Evolutionary conservation across 2,329 filamentous ascomycete genomes (phyloP).

Genomic region (Furcasterigmium sp.): DNA sequence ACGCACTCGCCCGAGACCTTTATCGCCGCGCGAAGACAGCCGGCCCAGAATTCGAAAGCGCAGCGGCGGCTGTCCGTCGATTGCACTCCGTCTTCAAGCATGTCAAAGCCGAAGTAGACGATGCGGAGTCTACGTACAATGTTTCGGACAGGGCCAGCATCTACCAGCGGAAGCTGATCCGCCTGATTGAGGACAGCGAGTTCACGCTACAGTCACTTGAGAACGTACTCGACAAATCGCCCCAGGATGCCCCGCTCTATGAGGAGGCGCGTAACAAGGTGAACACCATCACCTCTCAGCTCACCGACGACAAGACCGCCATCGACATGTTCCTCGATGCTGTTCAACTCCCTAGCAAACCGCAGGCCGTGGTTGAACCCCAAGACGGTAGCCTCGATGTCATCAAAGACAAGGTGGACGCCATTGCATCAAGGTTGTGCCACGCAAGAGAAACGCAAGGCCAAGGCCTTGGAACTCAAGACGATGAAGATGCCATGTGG

Average conservation of each 20-base stretch:
- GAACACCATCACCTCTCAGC: slow-evolving; percentile 35
- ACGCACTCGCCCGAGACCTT: slow-evolving; percentile 49
- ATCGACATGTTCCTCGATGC: slow-evolving; percentile 54
- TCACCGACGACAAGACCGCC: slow-evolving; percentile 46
- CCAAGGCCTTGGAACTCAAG: slow-evolving; percentile 26
- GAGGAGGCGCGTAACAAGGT: slow-evolving; percentile 27
- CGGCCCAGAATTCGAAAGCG: slow-evolving; percentile 41
- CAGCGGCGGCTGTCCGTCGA: slow-evolving; percentile 43
- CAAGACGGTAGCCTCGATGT: slow-evolving; percentile 37
- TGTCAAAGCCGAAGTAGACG: slow-evolving; percentile 51
- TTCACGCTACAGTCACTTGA: slow-evolving; percentile 51
- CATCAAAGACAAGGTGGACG: slow-evolving; percentile 57
- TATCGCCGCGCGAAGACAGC: slow-evolving; percentile 48
- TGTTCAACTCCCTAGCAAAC: slow-evolving; percentile 43
- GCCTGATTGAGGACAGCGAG: slow-evolving; percentile 50
- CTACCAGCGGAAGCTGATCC: slow-evolving; percentile 43
- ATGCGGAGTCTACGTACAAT: slow-evolving; percentile 51
- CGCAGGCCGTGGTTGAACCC: slow-evolving; percentile 24
- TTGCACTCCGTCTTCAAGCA: slow-evolving; percentile 53
- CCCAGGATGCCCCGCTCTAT: slow-evolving; percentile 15
- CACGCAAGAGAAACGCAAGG: slow-evolving; percentile 30
- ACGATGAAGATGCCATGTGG: slow-evolving; percentile 51
- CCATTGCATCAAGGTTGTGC: slow-evolving; percentile 47
- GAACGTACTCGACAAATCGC: slow-evolving; percentile 43
- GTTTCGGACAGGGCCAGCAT: slow-evolving; percentile 28